Percentiles rank a stretch among this genome's conserved stretches.
Conservation (phyloP, 305 asterid genomes). For the Solanum hybrid region DNA sequence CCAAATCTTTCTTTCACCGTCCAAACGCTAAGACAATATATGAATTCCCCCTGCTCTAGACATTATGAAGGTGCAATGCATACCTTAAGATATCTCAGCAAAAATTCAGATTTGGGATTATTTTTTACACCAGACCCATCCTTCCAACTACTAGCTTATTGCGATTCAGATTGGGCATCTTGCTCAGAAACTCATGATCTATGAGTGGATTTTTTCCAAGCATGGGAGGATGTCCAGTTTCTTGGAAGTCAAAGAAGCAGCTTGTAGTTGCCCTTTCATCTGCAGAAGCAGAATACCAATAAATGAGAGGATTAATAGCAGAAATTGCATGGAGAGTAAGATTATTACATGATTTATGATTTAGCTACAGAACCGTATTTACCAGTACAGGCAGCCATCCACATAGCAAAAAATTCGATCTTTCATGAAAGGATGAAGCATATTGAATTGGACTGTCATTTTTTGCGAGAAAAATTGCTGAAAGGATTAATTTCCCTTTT, state of each 20-base stretch:
- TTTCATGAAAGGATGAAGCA: background rate
- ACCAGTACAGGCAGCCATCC: background rate
- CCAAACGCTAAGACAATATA: background rate
- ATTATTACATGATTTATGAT: background rate
- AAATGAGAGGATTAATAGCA: background rate
- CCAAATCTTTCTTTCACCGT: background rate
- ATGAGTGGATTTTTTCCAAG: background rate
- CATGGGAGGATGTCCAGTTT: background rate
- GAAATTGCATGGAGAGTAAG: background rate
- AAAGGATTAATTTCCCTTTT: background rate
- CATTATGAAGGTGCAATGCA: background rate
- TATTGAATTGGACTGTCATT: background rate
- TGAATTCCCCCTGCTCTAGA: background rate
- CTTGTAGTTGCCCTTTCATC: background rate
- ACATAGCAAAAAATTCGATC: background rate
- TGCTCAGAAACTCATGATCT: background rate
- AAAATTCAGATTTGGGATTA: background rate
- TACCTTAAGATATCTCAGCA: background rate
- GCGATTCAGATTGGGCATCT: background rate
- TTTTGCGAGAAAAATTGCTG: background rate
- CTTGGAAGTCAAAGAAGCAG: background rate
- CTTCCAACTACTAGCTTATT: background rate
- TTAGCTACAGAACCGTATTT: background rate
- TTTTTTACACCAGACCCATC: background rate
- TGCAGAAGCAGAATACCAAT: background rate